Conservation (phyloP, 2,329 filamentous ascomycete genomes). For the Fusarium floridanum region DNA sequence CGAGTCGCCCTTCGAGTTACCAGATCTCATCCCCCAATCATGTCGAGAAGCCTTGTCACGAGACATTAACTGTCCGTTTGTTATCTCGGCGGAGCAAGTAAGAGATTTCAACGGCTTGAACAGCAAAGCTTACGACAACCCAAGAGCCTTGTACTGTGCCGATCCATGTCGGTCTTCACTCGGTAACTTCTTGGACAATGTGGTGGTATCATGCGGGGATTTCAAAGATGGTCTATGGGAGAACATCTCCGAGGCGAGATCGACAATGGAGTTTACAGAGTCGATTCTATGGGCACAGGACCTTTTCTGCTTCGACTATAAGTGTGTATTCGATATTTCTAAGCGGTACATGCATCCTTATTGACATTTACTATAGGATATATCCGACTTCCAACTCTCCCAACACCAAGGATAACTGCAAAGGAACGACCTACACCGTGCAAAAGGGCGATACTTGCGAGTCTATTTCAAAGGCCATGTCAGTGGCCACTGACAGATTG, state of each 20-base stretch:
- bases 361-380: neutral
- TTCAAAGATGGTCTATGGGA: neutral
- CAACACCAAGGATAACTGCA: neutral
- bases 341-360: neutral
- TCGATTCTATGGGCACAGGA: neutral
- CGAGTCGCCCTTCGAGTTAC: neutral
- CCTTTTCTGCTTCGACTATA: neutral
- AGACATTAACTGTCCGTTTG: neutral
- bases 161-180: neutral
- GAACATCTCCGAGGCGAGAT: neutral
- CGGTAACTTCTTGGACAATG: neutral
- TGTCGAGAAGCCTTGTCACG: neutral
- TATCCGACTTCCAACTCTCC: neutral
- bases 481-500: neutral
- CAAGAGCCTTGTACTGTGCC: neutral
- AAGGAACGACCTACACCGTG: neutral
- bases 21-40: neutral
- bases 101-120: neutral
- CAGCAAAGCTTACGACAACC: neutral
- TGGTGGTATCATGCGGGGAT: neutral
- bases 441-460: neutral
- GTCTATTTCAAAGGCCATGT: neutral
- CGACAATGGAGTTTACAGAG: neutral
- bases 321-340: neutral
- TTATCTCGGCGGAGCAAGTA: neutral